These are phyloP conservation scores for Vanrija sp. DNA, from an alignment of 1,284 basidiomycete genomes.

Conservation along the genomic window DNA sequence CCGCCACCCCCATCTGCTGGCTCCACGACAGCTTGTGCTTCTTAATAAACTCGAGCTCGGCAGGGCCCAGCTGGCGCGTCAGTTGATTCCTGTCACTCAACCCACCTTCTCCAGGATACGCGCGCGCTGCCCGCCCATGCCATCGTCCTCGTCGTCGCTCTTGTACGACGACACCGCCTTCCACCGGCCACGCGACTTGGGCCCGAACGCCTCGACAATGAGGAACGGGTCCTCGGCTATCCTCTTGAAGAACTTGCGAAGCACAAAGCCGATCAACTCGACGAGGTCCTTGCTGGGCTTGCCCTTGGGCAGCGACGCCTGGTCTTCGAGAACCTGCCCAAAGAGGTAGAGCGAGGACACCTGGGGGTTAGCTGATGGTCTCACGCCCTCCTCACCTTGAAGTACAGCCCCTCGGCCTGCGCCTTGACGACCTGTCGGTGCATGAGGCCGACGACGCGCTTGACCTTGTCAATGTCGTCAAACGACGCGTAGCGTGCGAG, in stretches of 20 bases:
- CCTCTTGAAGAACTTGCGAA: constrained; percentile 87
- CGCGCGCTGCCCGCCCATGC: constrained; percentile 48
- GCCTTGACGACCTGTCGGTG: constrained; percentile 83
- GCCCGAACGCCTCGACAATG: constrained; percentile 82
- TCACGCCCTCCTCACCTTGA: constrained; percentile 56
- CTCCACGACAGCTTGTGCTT: constrained; percentile 72
- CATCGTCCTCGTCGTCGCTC: constrained; percentile 46
- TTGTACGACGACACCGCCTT: constrained; percentile 73
- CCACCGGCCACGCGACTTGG: constrained; percentile 80
- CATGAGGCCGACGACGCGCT: constrained; percentile 75
- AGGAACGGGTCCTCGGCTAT: constrained; percentile 75
- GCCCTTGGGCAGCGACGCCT: constrained; percentile 67
- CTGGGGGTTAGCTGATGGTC: constrained; percentile 30
- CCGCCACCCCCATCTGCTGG: constrained; percentile 79
- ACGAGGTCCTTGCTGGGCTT: constrained; percentile 77
- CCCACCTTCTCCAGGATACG: constrained; percentile 47
- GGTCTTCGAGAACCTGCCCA: constrained; percentile 71
- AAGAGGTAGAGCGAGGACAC: constrained; percentile 81
- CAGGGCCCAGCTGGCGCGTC: constrained; percentile 38
- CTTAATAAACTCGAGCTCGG: constrained; percentile 78
- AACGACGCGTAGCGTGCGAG: constrained; percentile 77
- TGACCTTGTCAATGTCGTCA: constrained; percentile 71
- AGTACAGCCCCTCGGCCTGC: constrained; percentile 86
- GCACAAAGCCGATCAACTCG: constrained; percentile 72
- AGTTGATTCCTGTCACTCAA: neutral